Conservation (phyloP, 2,329 filamentous ascomycete species). For the Ophiostoma quercus region DNA sequence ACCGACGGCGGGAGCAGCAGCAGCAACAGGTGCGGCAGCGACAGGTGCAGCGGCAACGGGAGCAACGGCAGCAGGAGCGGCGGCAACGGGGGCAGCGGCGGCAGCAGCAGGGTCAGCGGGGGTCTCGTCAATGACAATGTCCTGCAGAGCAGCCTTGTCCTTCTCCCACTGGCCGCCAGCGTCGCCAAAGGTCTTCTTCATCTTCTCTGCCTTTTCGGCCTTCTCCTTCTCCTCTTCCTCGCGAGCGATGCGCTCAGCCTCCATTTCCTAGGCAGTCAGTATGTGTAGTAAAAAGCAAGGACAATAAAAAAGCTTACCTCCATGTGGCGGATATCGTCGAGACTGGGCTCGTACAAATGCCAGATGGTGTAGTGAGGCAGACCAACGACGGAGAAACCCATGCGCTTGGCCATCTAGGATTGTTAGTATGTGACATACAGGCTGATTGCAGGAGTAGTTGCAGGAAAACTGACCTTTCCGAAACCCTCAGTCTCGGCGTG, state of each 20-base stretch:
- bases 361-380: slow-evolving; percentile 97
- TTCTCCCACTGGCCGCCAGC: slow-evolving; percentile 78
- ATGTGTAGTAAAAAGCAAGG: neutral
- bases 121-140: slow-evolving; percentile 54
- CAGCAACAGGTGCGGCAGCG: slow-evolving; percentile 4
- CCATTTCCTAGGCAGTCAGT: slow-evolving; percentile 68
- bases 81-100: slow-evolving; percentile 3
- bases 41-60: slow-evolving; percentile 11
- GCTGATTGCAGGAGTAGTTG: neutral
- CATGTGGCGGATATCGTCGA: slow-evolving; percentile 97
- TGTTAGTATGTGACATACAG: slow-evolving; percentile 20
- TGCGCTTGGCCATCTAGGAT: slow-evolving; percentile 84
- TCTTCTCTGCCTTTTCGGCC: slow-evolving; percentile 66
- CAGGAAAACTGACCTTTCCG: slow-evolving; percentile 69
- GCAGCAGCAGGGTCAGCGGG: slow-evolving; percentile 30
- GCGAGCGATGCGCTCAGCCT: slow-evolving; percentile 71
- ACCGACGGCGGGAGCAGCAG: slow-evolving; percentile 14
- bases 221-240: slow-evolving; percentile 76
- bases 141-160: slow-evolving; percentile 74
- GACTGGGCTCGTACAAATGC: slow-evolving; percentile 99
- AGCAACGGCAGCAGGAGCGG: slow-evolving; percentile 3
- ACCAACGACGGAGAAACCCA: slow-evolving; percentile 92
- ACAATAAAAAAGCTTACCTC: slow-evolving; percentile 48
- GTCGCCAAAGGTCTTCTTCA: slow-evolving; percentile 75
- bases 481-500: slow-evolving; percentile 98